Percentiles rank a stretch among this genome's conserved stretches.
phyloP scores from a whole-genome alignment of 2,329 filamentous ascomycete genomes.

The Trichoderma sp. region DNA sequence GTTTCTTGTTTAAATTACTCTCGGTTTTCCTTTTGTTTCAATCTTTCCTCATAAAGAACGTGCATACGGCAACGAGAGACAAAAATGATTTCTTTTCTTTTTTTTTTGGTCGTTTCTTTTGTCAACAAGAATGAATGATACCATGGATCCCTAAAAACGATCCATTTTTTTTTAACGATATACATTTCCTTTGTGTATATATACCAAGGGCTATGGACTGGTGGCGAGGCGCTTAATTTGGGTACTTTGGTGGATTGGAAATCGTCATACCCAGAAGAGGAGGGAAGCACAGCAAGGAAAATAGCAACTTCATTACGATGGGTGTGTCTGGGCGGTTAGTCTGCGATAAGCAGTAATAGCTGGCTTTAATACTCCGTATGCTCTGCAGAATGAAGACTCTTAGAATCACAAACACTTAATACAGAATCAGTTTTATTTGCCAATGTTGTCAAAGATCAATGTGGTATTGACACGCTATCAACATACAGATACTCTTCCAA shows the following conservation, averaged over 20 bases:
- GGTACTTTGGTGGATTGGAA: background rate
- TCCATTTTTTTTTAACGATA: conserved; percentile 7
- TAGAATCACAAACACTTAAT: background rate
- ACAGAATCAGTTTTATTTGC: background rate
- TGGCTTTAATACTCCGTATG: background rate
- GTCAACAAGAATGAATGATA: conserved; percentile 16
- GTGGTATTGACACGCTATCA: background rate
- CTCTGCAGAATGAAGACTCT: background rate
- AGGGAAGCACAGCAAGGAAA: background rate
- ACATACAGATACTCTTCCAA: background rate
- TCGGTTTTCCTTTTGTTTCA: background rate
- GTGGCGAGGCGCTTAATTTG: conserved; percentile 3
- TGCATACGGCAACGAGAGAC: background rate
- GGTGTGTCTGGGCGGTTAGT: background rate
- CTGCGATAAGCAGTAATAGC: background rate
- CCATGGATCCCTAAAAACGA: background rate
- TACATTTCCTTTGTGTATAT: conserved; percentile 11
- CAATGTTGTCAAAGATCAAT: background rate
- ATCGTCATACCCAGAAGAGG: background rate
- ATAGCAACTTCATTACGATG: background rate
- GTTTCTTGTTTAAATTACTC: background rate
- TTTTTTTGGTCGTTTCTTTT: background rate
- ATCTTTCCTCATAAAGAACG: background rate
- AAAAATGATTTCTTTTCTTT: background rate
- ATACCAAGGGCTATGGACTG: background rate